A percentile compares a stretch with the other conserved stretches of the same genome.
Evolutionary conservation across 805 yeast genomes (phyloP).

Genomic region (Starmerella tilneyi): DNA sequence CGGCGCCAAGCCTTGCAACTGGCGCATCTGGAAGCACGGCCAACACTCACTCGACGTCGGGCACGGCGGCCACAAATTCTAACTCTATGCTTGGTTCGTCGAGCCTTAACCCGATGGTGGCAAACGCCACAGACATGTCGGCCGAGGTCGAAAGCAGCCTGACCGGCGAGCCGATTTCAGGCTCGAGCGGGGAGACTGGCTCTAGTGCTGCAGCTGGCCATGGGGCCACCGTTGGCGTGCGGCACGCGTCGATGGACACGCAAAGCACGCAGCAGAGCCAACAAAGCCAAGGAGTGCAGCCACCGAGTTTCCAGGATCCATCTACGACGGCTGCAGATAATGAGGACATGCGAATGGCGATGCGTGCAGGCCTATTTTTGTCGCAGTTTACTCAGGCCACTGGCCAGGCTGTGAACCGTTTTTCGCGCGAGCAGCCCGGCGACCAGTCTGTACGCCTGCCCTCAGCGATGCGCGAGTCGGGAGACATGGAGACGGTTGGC

Average conservation of each 20-base stretch:
- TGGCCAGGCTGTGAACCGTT: conserved; percentile 3
- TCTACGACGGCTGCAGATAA: not conserved
- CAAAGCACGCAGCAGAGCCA: too few relatives aligned
- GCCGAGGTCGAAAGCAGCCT: conserved; percentile 1
- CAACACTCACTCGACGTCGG: not conserved
- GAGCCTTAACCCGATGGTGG: not conserved
- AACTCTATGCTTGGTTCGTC: not conserved
- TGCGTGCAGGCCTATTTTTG: conserved; percentile 5
- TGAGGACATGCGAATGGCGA: conserved; percentile 1
- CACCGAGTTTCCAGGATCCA: not conserved
- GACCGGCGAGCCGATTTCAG: not conserved
- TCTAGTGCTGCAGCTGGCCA: not conserved
- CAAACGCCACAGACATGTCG: not conserved
- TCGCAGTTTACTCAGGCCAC: conserved; percentile 15
- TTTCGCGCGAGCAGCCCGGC: not conserved
- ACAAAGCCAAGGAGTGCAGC: not conserved
- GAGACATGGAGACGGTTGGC: conserved; percentile 1
- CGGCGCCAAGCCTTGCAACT: conserved; percentile 9
- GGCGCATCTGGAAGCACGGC: conserved; percentile 5
- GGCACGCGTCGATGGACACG: not conserved
- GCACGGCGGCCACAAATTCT: not conserved
- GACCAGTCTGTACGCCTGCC: conserved; percentile 2
- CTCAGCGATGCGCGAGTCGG: conserved; percentile 2
- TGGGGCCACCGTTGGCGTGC: not conserved
- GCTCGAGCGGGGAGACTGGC: not conserved